Conservation (phyloP, 306 rosid species). For the Casuarina glauca region DNA sequence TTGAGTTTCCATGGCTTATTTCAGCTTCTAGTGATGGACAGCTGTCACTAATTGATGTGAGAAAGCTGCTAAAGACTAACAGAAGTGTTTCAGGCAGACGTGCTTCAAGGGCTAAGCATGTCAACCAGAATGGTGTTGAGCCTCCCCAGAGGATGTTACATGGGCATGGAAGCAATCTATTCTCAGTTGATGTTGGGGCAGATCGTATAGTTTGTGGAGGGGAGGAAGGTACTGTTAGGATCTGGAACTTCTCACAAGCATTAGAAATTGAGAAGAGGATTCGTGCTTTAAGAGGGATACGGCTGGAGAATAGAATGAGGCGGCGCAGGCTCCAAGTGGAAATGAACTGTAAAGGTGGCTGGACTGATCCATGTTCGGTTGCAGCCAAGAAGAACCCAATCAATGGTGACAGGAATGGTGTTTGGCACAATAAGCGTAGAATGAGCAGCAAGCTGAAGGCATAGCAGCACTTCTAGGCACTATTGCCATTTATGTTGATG, state of each 20-base stretch:
- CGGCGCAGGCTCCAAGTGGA: conserved; percentile 66
- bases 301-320: conserved; percentile 83
- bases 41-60: conserved; percentile 77
- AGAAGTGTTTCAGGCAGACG: conserved; percentile 43
- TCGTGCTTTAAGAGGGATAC: conserved; percentile 61
- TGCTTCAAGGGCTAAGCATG: conserved; percentile 35
- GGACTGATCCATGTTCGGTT: conserved; percentile 73
- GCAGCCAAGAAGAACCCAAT: conserved; percentile 78
- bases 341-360: conserved; percentile 48
- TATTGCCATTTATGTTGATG: conserved; percentile 8
- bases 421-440: conserved; percentile 70
- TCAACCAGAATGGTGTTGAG: conserved; percentile 44
- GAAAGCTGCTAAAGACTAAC: conserved; percentile 56
- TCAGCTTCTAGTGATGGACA: conserved; percentile 90
- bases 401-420: conserved; percentile 41
- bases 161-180: conserved; percentile 70
- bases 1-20: conserved; percentile 98
- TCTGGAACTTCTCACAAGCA: conserved; percentile 92
- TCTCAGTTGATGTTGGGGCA: conserved; percentile 73
- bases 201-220: conserved; percentile 97
- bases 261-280: conserved; percentile 70
- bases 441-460: conserved; percentile 74
- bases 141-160: conserved; percentile 95
- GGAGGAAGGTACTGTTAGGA: conserved; percentile 87
- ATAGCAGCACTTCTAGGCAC: conserved; percentile 33